A percentile compares a stretch with the other conserved stretches of the same genome.
Conservation (phyloP, 2,329 filamentous ascomycete species). For the Acarospora socialis region DNA sequence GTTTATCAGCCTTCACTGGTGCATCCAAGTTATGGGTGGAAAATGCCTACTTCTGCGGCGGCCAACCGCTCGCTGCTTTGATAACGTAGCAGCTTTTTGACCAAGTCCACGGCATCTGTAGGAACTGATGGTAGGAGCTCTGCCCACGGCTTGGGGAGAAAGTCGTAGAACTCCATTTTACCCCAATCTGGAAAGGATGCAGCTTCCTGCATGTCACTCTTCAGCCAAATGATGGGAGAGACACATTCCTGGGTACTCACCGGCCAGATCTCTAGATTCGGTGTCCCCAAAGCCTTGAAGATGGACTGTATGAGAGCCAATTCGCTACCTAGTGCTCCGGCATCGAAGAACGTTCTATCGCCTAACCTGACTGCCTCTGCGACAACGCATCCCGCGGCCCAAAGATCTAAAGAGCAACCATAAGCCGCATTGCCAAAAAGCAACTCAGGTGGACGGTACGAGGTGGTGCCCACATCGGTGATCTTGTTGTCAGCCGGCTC, state of each 20-base stretch:
- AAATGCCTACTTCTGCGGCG: constrained; percentile 43
- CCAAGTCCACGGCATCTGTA: constrained; percentile 46
- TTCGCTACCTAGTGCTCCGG: constrained; percentile 82
- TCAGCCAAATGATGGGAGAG: not conserved
- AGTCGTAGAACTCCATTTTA: constrained; percentile 65
- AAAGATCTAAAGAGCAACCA: constrained; percentile 63
- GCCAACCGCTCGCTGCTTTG: constrained; percentile 53
- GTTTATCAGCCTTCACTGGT: constrained; percentile 12
- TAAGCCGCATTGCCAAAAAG: constrained; percentile 74
- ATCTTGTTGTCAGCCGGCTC: constrained; percentile 61
- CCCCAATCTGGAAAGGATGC: constrained; percentile 68
- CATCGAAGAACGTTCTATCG: constrained; percentile 56
- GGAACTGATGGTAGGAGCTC: constrained; percentile 51
- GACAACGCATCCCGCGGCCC: constrained; percentile 73
- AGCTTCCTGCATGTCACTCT: constrained; percentile 41
- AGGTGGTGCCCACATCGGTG: constrained; percentile 83
- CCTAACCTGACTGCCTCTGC: constrained; percentile 53
- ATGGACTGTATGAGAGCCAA: constrained; percentile 82
- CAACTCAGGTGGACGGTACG: constrained; percentile 80
- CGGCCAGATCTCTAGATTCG: constrained; percentile 68
- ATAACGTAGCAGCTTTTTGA: constrained; percentile 55
- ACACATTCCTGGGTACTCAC: constrained; percentile 29
- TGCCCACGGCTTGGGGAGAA: constrained; percentile 53
- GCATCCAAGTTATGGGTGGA: not conserved
- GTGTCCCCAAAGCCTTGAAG: constrained; percentile 82